Conservation (phyloP, 2,329 filamentous ascomycete species). For the Hansfordia pulvinata region DNA sequence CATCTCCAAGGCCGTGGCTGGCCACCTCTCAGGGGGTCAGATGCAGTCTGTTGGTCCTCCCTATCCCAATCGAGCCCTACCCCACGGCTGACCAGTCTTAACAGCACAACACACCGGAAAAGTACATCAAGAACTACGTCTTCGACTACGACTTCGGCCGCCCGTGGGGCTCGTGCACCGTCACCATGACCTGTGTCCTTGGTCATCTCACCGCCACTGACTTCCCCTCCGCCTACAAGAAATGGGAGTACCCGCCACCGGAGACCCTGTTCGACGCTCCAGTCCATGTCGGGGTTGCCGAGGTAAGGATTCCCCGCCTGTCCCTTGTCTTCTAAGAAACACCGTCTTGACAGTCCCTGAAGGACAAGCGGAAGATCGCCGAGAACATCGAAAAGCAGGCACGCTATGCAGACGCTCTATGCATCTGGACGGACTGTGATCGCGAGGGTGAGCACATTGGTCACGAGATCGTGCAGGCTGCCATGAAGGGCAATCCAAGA, state of each 20-base stretch:
- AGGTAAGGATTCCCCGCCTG: slow-evolving; percentile 29
- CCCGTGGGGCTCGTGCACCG: slow-evolving; percentile 67
- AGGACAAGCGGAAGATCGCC: slow-evolving; percentile 72
- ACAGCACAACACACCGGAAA: slow-evolving; percentile 55
- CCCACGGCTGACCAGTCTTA: slow-evolving; percentile 4
- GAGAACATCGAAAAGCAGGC: slow-evolving; percentile 77
- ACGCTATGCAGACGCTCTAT: slow-evolving; percentile 55
- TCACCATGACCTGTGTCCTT: slow-evolving; percentile 87
- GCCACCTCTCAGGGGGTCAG: slow-evolving; percentile 70
- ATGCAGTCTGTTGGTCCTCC: slow-evolving; percentile 49
- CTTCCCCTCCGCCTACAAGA: slow-evolving; percentile 60
- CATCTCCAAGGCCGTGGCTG: slow-evolving; percentile 87
- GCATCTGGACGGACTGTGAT: slow-evolving; percentile 99
- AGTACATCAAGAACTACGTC: slow-evolving; percentile 86
- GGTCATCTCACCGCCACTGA: slow-evolving; percentile 78
- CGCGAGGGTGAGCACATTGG: slow-evolving; percentile 96
- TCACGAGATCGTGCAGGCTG: slow-evolving; percentile 74
- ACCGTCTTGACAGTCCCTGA: background rate
- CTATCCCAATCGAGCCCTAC: slow-evolving; percentile 2
- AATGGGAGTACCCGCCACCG: slow-evolving; percentile 73
- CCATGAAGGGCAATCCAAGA: slow-evolving; percentile 55
- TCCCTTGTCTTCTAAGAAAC: background rate
- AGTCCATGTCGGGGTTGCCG: slow-evolving; percentile 52
- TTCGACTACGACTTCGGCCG: slow-evolving; percentile 81
- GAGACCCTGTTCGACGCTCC: slow-evolving; percentile 69